Percentiles rank a stretch among this genome's conserved stretches.
Evolutionary conservation across 2,329 filamentous ascomycete genomes (phyloP).

Genomic region (Colletotrichum sansevieriae): DNA sequence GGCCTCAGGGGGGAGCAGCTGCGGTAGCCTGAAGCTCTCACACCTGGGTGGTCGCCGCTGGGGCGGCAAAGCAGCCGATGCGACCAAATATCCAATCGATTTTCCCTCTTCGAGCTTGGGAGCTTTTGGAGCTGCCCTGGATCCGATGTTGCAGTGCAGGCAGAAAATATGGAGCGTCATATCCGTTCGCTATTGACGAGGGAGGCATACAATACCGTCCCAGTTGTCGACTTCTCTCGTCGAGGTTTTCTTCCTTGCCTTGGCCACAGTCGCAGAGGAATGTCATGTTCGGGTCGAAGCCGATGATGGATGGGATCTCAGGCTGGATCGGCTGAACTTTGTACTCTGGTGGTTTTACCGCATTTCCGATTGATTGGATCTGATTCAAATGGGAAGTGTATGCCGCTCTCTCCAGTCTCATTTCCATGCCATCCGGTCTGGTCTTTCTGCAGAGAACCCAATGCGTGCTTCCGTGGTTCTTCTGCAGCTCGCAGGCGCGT

Average conservation of each 20-base stretch:
- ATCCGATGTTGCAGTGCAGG: conserved; percentile 16
- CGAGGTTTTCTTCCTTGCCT: background rate
- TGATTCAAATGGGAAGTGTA: background rate
- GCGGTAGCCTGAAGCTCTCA: background rate
- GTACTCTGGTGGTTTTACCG: background rate
- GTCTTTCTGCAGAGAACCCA: conserved; percentile 1
- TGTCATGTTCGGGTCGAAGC: conserved; percentile 13
- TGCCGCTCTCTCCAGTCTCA: background rate
- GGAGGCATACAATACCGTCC: background rate
- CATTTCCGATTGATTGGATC: conserved; percentile 3
- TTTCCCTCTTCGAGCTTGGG: conserved; percentile 15
- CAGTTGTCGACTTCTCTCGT: background rate
- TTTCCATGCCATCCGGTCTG: background rate
- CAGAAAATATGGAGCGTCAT: conserved; percentile 17
- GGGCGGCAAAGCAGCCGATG: conserved; percentile 25
- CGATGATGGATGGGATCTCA: background rate
- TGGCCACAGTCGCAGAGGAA: conserved; percentile 29
- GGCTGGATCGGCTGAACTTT: no score
- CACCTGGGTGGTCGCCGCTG: background rate
- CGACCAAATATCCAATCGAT: conserved; percentile 7
- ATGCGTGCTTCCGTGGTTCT: background rate
- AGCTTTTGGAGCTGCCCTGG: background rate
- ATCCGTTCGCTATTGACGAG: conserved; percentile 18
- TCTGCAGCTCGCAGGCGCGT: background rate
- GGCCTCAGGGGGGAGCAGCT: background rate